Evolutionary conservation across 2,329 filamentous ascomycete genomes (phyloP).

Genomic region (Penicillium psychrosexuale): DNA sequence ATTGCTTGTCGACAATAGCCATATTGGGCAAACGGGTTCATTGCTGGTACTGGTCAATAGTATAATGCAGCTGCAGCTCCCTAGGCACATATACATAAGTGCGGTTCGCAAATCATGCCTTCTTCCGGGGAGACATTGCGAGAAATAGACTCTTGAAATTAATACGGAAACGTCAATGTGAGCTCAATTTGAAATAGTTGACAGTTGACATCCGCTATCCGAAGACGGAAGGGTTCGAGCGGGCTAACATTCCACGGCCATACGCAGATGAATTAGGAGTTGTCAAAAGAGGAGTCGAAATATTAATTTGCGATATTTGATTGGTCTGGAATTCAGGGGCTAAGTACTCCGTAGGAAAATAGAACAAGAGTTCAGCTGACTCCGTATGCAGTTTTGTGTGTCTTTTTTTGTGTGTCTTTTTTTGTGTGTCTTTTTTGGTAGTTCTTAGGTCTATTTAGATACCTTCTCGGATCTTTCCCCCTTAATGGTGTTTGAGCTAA

Average conservation of each 20-base stretch:
- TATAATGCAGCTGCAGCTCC: slow-evolving; percentile 4
- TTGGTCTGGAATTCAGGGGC: background rate
- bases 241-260: background rate
- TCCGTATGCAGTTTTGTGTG: too few species aligned
- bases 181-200: slow-evolving; percentile 4
- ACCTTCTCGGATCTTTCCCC: background rate
- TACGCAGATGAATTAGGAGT: background rate
- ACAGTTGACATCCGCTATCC: background rate
- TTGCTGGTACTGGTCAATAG: slow-evolving; percentile 6
- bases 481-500: background rate
- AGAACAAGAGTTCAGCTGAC: background rate
- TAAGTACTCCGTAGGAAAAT: background rate
- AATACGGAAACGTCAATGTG: background rate
- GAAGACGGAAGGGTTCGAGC: background rate
- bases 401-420: background rate
- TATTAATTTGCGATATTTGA: background rate
- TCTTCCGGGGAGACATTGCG: background rate
- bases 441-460: too few species aligned
- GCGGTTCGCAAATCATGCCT: background rate
- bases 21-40: slow-evolving; percentile 4
- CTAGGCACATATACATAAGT: slow-evolving; percentile 2
- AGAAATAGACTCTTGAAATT: background rate
- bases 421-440: background rate
- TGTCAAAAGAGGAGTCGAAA: background rate
- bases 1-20: slow-evolving; percentile 6